phyloP scores from a whole-genome alignment of 2,329 filamentous ascomycete genomes.

The Mycosphaerelloides madeirae region DNA sequence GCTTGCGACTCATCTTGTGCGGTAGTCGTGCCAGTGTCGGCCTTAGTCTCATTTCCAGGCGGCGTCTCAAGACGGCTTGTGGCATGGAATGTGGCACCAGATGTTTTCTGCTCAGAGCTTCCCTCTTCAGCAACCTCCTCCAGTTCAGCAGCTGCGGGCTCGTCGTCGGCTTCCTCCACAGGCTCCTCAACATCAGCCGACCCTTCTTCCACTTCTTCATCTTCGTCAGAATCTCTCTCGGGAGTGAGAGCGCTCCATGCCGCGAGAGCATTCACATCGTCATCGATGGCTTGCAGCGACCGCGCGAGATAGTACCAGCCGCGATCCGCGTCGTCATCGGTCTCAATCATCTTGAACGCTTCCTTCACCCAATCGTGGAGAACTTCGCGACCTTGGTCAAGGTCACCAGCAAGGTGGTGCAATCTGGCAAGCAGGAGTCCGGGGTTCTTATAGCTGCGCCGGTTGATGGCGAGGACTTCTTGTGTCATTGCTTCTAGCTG shows the following conservation, averaged over 20 bases:
- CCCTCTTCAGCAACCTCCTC: too few relatives aligned
- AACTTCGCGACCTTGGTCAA: not conserved
- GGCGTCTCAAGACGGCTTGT: too few relatives aligned
- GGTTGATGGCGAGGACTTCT: not conserved
- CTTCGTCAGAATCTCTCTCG: too few relatives aligned
- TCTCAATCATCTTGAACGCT: not conserved
- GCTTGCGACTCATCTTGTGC: too few relatives aligned
- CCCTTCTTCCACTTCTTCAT: too few relatives aligned
- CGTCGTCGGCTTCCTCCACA: too few relatives aligned
- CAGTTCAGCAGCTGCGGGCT: too few relatives aligned
- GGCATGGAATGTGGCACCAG: too few relatives aligned
- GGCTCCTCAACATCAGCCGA: too few relatives aligned
- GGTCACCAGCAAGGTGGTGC: not conserved
- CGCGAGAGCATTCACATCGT: conserved; percentile 2
- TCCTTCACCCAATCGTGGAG: not conserved
- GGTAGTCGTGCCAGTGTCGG: too few relatives aligned
- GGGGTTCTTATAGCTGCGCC: not conserved
- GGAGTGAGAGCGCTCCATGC: not conserved
- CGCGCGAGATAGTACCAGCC: not conserved
- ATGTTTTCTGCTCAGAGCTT: too few relatives aligned
- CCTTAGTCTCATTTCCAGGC: too few relatives aligned
- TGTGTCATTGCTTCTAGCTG: not conserved
- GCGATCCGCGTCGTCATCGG: not conserved
- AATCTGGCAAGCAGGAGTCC: not conserved
- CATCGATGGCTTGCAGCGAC: conserved; percentile 1